phyloP scores from a whole-genome alignment of 495 filamentous ascomycete species.

The Podospora tetraspora region DNA sequence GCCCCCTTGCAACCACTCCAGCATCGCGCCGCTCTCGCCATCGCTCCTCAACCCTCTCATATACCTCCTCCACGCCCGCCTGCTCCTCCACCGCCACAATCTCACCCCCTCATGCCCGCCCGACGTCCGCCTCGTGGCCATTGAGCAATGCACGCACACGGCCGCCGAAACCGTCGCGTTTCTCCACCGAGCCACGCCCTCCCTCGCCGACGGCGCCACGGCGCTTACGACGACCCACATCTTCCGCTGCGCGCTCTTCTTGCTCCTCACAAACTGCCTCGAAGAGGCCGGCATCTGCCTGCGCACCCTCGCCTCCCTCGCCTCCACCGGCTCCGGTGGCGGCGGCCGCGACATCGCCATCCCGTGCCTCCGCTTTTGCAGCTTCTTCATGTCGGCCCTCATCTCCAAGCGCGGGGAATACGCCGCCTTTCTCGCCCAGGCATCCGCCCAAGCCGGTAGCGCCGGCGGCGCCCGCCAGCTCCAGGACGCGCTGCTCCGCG shows the following conservation, averaged over 20 bases:
- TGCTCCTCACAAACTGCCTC: constrained; percentile 69
- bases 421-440: constrained; percentile 29
- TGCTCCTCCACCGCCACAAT: constrained; percentile 89
- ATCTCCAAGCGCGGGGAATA: constrained; percentile 52
- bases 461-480: constrained; percentile 23
- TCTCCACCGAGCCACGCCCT: constrained; percentile 55
- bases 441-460: constrained; percentile 10
- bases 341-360: constrained; percentile 60
- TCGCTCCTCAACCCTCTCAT: constrained; percentile 64
- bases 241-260: constrained; percentile 81
- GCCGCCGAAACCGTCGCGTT: constrained; percentile 73
- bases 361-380: constrained; percentile 74
- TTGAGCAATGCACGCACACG: constrained; percentile 70
- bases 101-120: constrained; percentile 65
- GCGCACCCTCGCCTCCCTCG: constrained; percentile 62
- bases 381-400: constrained; percentile 73
- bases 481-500: constrained; percentile 54
- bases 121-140: constrained; percentile 59
- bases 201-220: constrained; percentile 41
- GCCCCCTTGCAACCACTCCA: constrained; percentile 58
- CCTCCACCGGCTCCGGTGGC: constrained; percentile 14
- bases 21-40: constrained; percentile 63
- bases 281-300: constrained; percentile 67
- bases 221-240: constrained; percentile 69
- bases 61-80: constrained; percentile 74